Evolutionary conservation across 2,329 filamentous ascomycete species (phyloP), one percentile per base, ranked within the genome.

Genomic region (Colletotrichum aenigma): DNA sequence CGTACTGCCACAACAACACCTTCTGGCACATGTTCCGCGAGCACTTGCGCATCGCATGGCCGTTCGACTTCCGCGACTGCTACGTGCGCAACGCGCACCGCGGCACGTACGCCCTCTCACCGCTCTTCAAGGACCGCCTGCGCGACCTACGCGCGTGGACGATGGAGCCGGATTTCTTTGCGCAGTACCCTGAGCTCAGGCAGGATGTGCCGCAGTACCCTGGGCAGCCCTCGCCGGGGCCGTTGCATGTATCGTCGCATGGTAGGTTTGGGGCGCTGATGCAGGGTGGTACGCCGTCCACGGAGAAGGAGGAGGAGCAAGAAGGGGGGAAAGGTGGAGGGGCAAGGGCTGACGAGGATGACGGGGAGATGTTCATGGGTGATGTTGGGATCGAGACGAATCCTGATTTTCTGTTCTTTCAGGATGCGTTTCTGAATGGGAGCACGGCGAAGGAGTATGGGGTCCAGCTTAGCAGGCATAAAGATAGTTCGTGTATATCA

Each of bases 1-100:
- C 74, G 21, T 83, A 82, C 61, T 83, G 81, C 62, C 77, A 71
- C n/a, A 83, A 83, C n/a, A 83, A 83, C 66, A 36, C 76, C 5
- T 82, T 83, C 68, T 83, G 80, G 81, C 78, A 80, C 5, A 74
- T 81, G 1, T 79, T 83, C 21, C 74, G 68, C 9, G 32, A 75
- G 4, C 78, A 76, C 32, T 30, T 83, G 8, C 79, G 77, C 3
- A 75, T 82, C 3, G 70, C 76, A 1, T 82, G 80, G 80, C 76
- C 77, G 1, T 79, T 79, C 2, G 70, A 70, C 2, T 81, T 82
- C 32, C 76, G 79, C 6, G 80, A 82, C 15, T 79, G 79, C n/a
- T 83, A 81, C 21, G 66, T 77, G 9, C 71, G 73, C 4, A 80
- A 82, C 30, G 18, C 69, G 7, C 76, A 78, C 4, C 79, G 77